Percentiles rank a stretch among this genome's conserved stretches.
Evolutionary conservation across 2,329 filamentous ascomycete genomes (phyloP).

Genomic region (Mycosphaerelloides madeirae): DNA sequence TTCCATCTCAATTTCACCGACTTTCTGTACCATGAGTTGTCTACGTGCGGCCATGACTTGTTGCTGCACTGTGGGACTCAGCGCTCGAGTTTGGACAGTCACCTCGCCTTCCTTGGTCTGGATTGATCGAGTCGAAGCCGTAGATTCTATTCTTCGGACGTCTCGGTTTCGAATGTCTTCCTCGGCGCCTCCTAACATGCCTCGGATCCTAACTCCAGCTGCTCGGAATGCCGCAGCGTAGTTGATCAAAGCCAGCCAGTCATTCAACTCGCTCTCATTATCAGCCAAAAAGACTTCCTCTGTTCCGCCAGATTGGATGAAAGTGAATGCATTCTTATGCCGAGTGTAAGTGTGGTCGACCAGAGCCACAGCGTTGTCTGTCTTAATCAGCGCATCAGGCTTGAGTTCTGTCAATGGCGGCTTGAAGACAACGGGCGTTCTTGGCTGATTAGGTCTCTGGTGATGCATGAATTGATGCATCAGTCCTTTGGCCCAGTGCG

Average conservation of each 20-base stretch:
- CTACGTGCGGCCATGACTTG: constrained; percentile 80
- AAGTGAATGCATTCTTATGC: constrained; percentile 92
- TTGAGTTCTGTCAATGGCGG: constrained; percentile 90
- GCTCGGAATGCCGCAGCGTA: constrained; percentile 93
- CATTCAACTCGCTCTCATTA: constrained; percentile 85
- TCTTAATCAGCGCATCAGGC: constrained; percentile 88
- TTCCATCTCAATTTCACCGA: constrained; percentile 76
- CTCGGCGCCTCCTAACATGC: constrained; percentile 77
- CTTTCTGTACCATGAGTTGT: constrained; percentile 77
- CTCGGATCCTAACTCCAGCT: constrained; percentile 83
- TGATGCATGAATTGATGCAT: constrained; percentile 85
- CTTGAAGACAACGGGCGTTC: constrained; percentile 78
- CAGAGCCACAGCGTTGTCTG: constrained; percentile 84
- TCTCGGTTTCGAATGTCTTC: constrained; percentile 62
- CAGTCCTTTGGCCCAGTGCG: constrained; percentile 83
- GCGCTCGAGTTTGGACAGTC: constrained; percentile 51
- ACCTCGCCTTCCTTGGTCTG: constrained; percentile 70
- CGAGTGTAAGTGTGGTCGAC: constrained; percentile 83
- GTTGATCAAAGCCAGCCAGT: constrained; percentile 94
- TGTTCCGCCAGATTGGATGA: constrained; percentile 77
- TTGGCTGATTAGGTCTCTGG: constrained; percentile 69
- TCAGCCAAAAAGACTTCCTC: constrained; percentile 91
- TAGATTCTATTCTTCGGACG: constrained; percentile 65
- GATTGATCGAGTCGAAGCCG: constrained; percentile 46
- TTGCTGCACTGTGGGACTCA: constrained; percentile 66